Percentiles rank a stretch among this genome's conserved stretches.
These are phyloP conservation scores for Chaetomium cochliodes DNA, from an alignment of 495 filamentous ascomycete genomes.

Conservation along the genomic window DNA sequence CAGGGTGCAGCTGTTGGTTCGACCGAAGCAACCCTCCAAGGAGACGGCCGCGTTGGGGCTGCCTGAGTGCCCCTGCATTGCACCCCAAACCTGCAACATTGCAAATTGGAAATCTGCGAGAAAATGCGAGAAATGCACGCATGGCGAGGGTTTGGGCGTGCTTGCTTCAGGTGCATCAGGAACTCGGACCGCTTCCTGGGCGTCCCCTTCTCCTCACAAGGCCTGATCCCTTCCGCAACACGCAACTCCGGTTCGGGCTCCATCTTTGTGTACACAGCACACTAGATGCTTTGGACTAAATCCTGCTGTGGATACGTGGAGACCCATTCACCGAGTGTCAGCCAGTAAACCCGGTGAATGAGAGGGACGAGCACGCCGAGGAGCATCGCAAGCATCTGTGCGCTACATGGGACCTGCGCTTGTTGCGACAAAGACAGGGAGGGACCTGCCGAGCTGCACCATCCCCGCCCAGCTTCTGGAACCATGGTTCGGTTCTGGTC, in stretches of 20 bases:
- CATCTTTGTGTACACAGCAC: no score
- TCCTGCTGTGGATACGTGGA: no score
- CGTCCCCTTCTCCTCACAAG: no score
- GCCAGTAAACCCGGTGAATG: not conserved
- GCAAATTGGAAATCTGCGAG: constrained; percentile 5
- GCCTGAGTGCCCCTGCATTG: not conserved
- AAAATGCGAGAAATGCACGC: not conserved
- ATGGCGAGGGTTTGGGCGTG: no score
- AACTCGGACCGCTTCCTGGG: no score
- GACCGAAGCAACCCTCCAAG: not conserved
- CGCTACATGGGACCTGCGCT: not conserved
- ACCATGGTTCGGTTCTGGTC: not conserved
- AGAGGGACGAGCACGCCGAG: no score
- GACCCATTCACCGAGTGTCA: no score
- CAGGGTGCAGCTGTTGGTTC: constrained; percentile 3
- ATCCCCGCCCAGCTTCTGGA: not conserved
- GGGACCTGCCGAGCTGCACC: not conserved
- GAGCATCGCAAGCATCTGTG: not conserved
- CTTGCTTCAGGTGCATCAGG: no score
- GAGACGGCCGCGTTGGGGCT: not conserved
- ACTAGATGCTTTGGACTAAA: no score
- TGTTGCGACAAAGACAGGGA: not conserved
- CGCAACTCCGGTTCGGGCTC: no score
- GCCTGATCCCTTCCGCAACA: no score
- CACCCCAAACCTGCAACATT: not conserved